phyloP scores from a whole-genome alignment of 2,329 filamentous ascomycete species.

The Corynespora cassiicola region DNA sequence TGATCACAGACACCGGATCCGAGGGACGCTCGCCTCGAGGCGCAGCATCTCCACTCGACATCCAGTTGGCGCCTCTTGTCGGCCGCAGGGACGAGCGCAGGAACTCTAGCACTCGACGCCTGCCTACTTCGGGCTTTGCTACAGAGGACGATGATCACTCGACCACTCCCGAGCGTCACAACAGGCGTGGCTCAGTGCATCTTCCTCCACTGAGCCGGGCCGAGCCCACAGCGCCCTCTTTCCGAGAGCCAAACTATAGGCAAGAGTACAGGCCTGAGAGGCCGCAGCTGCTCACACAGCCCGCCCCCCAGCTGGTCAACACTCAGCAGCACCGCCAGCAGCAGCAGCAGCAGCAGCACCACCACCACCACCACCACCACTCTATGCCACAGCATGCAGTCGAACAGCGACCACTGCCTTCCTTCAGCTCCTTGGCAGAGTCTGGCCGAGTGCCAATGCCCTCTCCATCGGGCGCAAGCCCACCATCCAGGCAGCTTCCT shows the following conservation, averaged over 20 bases:
- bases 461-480: slow-evolving; percentile 32
- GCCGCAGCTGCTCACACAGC: slow-evolving; percentile 40
- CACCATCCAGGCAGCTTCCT: slow-evolving; percentile 37
- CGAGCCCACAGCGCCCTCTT: slow-evolving; percentile 23
- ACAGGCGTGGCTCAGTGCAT: slow-evolving; percentile 39
- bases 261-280: slow-evolving; percentile 28
- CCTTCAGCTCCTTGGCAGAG: slow-evolving; percentile 41
- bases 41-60: slow-evolving; percentile 54
- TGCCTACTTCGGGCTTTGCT: slow-evolving; percentile 47
- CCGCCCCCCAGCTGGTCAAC: slow-evolving; percentile 34
- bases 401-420: slow-evolving; percentile 36
- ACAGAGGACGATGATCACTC: slow-evolving; percentile 41
- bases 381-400: slow-evolving; percentile 26
- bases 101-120: slow-evolving; percentile 42
- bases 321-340: slow-evolving; percentile 39
- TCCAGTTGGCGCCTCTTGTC: slow-evolving; percentile 45
- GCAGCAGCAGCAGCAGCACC: slow-evolving; percentile 27
- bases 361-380: slow-evolving; percentile 39
- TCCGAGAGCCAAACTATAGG: slow-evolving; percentile 31
- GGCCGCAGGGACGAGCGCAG: slow-evolving; percentile 45
- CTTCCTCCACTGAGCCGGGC: slow-evolving; percentile 38
- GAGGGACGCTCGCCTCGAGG: slow-evolving; percentile 54
- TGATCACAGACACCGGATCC: slow-evolving; percentile 70
- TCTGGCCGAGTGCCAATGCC: slow-evolving; percentile 31
- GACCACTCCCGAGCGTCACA: slow-evolving; percentile 29